Evolutionary conservation across 345 rosid genomes (phyloP).

Genomic region (Jatropha curcas): DNA sequence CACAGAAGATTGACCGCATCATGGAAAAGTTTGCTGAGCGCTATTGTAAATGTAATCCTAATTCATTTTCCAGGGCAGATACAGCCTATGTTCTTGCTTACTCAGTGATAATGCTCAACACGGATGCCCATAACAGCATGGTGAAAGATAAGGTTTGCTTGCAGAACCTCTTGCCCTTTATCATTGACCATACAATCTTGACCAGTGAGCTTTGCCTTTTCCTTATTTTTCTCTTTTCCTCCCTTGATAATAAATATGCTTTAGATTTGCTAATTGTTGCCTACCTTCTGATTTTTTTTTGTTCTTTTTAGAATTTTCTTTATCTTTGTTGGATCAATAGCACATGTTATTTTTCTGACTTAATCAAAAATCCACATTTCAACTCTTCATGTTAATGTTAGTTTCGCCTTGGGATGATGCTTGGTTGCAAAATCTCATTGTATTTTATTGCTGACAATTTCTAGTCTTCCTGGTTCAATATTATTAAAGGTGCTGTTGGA

Average conservation of each 20-base stretch:
- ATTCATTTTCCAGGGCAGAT: constrained; percentile 90
- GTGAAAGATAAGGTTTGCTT: constrained; percentile 92
- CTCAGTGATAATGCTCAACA: constrained; percentile 94
- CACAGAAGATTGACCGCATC: constrained; percentile 97
- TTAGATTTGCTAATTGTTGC: neutral
- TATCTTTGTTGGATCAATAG: neutral
- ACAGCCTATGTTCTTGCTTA: constrained; percentile 96
- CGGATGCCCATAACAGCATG: constrained; percentile 95
- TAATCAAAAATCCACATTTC: neutral
- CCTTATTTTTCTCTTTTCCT: neutral
- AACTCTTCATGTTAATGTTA: neutral
- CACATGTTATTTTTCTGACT: neutral
- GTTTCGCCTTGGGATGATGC: neutral
- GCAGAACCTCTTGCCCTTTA: constrained; percentile 18
- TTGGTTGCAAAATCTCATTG: neutral
- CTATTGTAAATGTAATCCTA: constrained; percentile 88
- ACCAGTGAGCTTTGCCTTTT: constrained; percentile 5
- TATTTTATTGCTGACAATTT: neutral
- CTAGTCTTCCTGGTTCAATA: neutral
- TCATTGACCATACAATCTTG: constrained; percentile 8
- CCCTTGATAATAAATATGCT: constrained; percentile 5
- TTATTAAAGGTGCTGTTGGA: neutral
- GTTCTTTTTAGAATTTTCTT: too few species aligned
- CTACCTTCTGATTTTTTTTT: neutral
- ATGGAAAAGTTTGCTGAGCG: constrained; percentile 99